Evolutionary conservation across 23 red algal genomes (phyloP).

Genomic region (Gracilaria domingensis): DNA sequence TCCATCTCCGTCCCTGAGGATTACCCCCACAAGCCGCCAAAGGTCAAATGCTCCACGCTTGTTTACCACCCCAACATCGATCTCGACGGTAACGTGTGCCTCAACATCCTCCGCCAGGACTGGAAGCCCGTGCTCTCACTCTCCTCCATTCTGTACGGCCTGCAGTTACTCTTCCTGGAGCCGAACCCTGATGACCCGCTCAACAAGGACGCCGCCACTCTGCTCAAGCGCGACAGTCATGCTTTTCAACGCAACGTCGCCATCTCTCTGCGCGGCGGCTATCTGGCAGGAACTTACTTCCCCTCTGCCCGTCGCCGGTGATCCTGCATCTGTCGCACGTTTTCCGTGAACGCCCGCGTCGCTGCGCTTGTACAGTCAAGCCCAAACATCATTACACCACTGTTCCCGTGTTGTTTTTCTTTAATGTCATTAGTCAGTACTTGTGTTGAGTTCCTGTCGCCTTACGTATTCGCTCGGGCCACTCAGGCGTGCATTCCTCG

Average conservation of each 20-base stretch:
- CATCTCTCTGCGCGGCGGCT: conserved; percentile 68
- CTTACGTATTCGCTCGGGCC: background rate
- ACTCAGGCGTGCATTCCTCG: background rate
- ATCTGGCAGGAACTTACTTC: conserved; percentile 66
- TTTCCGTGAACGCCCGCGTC: background rate
- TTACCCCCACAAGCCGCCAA: conserved; percentile 91
- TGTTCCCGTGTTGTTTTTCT: background rate
- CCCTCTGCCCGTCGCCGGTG: conserved; percentile 55
- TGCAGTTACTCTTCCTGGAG: conserved; percentile 91
- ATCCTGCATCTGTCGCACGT: background rate
- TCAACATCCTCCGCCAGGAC: conserved; percentile 95
- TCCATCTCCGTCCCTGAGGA: conserved; percentile 75
- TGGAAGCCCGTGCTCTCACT: conserved; percentile 95
- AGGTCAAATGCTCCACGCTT: conserved; percentile 79
- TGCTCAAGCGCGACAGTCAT: conserved; percentile 64
- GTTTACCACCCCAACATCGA: conserved; percentile 99
- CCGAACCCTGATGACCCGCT: conserved; percentile 94
- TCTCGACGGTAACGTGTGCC: conserved; percentile 92
- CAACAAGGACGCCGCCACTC: conserved; percentile 86
- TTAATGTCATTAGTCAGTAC: background rate
- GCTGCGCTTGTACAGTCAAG: conserved; percentile 9
- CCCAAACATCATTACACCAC: background rate
- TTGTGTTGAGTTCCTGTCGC: background rate
- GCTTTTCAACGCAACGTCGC: conserved; percentile 73
- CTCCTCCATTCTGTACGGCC: conserved; percentile 87